A percentile compares a stretch with the other conserved stretches of the same genome.
Conservation (phyloP, 2,329 filamentous ascomycete species). For the Colletotrichum limetticola region DNA sequence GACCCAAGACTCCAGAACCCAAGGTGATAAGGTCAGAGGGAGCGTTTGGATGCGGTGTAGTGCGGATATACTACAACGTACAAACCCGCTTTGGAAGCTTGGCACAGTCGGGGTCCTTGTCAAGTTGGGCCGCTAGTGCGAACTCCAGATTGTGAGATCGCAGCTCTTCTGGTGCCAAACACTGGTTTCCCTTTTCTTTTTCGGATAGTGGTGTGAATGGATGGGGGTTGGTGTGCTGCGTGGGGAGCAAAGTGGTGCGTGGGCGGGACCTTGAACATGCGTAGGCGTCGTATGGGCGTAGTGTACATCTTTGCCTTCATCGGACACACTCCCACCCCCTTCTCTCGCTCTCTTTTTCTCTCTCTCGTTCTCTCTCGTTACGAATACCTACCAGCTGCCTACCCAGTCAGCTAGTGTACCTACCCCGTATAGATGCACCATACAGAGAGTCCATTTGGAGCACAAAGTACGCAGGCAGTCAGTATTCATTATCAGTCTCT, state of each 20-base stretch:
- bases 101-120: conserved; percentile 28
- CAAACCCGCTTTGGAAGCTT: conserved; percentile 18
- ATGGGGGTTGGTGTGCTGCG: background rate
- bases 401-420: too few species aligned
- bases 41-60: conserved; percentile 16
- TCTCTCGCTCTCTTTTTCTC: too few species aligned
- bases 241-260: background rate
- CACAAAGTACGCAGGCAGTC: too few species aligned
- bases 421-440: too few species aligned
- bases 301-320: conserved; percentile 7
- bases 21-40: background rate
- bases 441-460: too few species aligned
- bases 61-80: conserved; percentile 24
- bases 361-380: too few species aligned
- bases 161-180: background rate
- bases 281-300: background rate
- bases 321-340: background rate
- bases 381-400: too few species aligned
- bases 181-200: conserved; percentile 5
- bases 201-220: background rate
- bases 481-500: too few species aligned
- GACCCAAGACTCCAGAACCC: background rate
- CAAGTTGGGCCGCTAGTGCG: conserved; percentile 27
- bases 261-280: background rate
- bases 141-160: conserved; percentile 32